phyloP scores from a whole-genome alignment of 257 asterid species.

The Plantago major region DNA sequence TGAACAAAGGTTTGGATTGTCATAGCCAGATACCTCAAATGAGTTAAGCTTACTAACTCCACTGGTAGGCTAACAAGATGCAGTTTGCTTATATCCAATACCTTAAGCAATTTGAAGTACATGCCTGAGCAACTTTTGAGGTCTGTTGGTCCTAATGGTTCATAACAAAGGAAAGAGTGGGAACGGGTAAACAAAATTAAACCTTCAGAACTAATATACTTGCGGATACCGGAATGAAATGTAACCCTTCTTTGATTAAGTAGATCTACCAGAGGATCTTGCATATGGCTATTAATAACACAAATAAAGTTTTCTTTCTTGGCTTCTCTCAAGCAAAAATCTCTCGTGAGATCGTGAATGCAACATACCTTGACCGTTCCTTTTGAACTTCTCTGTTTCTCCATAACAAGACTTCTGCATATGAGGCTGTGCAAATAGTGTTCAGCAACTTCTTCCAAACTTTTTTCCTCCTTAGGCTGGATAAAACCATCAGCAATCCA shows the following conservation, averaged over 20 bases:
- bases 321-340: constrained; percentile 25
- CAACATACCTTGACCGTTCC: constrained; percentile 26
- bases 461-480: background rate
- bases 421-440: constrained; percentile 24
- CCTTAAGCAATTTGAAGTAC: constrained; percentile 18
- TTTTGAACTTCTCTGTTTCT: constrained; percentile 10
- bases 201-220: background rate
- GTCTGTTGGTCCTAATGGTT: background rate
- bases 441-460: constrained; percentile 26
- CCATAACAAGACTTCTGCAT: constrained; percentile 21
- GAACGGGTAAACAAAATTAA: background rate
- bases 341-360: constrained; percentile 29
- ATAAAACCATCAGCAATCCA: constrained; percentile 32
- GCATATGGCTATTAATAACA: background rate
- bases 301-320: constrained; percentile 9
- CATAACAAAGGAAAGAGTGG: constrained; percentile 21
- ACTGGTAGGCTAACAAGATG: background rate
- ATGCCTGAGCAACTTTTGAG: background rate
- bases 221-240: constrained; percentile 10
- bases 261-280: background rate
- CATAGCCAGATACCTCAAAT: constrained; percentile 25
- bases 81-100: constrained; percentile 19
- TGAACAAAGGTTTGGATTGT: background rate
- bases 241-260: constrained; percentile 11
- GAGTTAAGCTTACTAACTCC: background rate